phyloP scores from a whole-genome alignment of 2,329 filamentous ascomycete genomes.

The Colletotrichum zoysiae region DNA sequence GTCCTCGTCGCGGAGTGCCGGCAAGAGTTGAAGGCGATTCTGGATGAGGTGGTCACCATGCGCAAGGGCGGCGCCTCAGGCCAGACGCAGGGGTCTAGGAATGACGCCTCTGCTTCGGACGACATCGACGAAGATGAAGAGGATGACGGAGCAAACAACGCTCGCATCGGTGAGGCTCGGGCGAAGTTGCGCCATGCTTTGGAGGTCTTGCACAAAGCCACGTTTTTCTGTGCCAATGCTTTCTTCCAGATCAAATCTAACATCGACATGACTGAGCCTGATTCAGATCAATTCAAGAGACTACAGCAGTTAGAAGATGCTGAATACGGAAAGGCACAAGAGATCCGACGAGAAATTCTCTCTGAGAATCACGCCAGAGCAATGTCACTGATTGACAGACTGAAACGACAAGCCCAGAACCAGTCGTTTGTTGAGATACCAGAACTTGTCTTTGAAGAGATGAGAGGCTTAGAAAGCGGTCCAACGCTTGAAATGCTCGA shows the following conservation, averaged over 20 bases:
- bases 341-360: slow-evolving; percentile 83
- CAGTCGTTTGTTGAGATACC: slow-evolving; percentile 74
- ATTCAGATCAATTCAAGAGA: slow-evolving; percentile 73
- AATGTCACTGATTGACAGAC: slow-evolving; percentile 71
- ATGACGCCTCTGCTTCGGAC: slow-evolving; percentile 34
- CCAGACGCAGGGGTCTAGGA: background rate
- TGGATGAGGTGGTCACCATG: slow-evolving; percentile 46
- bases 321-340: slow-evolving; percentile 83
- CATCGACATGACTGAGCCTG: slow-evolving; percentile 70
- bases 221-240: slow-evolving; percentile 87
- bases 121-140: slow-evolving; percentile 52
- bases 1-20: slow-evolving; percentile 74
- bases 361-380: slow-evolving; percentile 68
- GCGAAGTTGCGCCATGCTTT: slow-evolving; percentile 78
- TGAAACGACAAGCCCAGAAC: slow-evolving; percentile 65
- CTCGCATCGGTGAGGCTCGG: slow-evolving; percentile 68
- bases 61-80: background rate
- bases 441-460: slow-evolving; percentile 62
- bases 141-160: slow-evolving; percentile 43
- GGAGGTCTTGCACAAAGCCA: slow-evolving; percentile 83
- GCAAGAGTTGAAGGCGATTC: slow-evolving; percentile 67
- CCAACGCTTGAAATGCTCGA: slow-evolving; percentile 76
- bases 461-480: slow-evolving; percentile 79
- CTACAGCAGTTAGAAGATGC: slow-evolving; percentile 79
- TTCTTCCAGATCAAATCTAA: slow-evolving; percentile 87